A percentile compares a stretch with the other conserved stretches of the same genome.
These are phyloP conservation scores for Haematococcus lacustris DNA, from an alignment of 139 green algal genomes.

Conservation along the genomic window DNA sequence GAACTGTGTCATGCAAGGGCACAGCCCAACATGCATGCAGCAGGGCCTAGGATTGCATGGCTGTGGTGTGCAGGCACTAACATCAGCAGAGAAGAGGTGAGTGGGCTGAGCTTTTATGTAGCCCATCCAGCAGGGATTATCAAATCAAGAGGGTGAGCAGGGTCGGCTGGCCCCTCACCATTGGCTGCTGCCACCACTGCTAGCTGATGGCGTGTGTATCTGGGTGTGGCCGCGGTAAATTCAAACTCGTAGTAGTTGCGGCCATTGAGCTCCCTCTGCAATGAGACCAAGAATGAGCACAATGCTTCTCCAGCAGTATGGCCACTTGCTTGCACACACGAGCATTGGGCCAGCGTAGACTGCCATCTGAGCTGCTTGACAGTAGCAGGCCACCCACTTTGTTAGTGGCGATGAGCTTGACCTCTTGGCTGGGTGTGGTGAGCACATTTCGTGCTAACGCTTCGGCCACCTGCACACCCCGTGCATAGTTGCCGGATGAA, in stretches of 20 bases:
- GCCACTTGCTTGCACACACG: neutral
- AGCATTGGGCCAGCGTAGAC: too few species aligned
- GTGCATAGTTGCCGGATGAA: neutral
- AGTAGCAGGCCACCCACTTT: too few species aligned
- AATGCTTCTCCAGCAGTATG: neutral
- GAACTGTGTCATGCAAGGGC: too few species aligned
- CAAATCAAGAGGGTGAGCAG: too few species aligned
- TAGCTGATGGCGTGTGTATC: constrained; percentile 65
- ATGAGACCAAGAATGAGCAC: neutral
- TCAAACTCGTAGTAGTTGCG: constrained; percentile 89
- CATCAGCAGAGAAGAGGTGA: too few species aligned
- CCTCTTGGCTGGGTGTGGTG: constrained; percentile 55
- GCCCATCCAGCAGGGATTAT: too few species aligned
- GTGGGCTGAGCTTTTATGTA: too few species aligned
- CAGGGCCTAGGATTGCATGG: too few species aligned
- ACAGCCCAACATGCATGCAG: too few species aligned
- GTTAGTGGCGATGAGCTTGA: constrained; percentile 60
- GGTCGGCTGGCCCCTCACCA: too few species aligned
- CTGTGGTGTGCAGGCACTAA: too few species aligned
- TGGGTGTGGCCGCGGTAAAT: constrained; percentile 61
- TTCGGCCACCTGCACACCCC: constrained; percentile 28
- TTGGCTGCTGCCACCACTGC: constrained; percentile 63
- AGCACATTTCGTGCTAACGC: constrained; percentile 56
- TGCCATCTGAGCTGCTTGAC: too few species aligned
- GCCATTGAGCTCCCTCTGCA: constrained; percentile 61